Percentiles rank a stretch among this genome's conserved stretches.
Conservation (phyloP, 352 stramenopile genomes). For the Globisporangium echinulatum region DNA sequence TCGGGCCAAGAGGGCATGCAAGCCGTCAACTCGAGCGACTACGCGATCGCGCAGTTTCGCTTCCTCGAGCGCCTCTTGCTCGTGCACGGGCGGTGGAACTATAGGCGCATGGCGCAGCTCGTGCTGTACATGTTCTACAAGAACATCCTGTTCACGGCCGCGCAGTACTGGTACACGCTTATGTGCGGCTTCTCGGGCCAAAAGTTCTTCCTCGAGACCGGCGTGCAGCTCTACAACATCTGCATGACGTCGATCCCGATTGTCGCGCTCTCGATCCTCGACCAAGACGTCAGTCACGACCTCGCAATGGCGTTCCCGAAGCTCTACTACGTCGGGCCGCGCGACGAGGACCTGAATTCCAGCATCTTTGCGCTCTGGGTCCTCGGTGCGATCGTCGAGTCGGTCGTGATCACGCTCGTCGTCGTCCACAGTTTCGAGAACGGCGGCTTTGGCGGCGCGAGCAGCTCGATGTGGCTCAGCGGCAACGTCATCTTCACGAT, state of each 20-base stretch:
- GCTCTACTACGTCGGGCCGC: slow-evolving; percentile 54
- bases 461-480: slow-evolving; percentile 65
- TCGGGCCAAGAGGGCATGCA: slow-evolving; percentile 90
- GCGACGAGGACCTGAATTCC: slow-evolving; percentile 62
- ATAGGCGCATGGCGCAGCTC: slow-evolving; percentile 84
- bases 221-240: slow-evolving; percentile 80
- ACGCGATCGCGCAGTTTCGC: slow-evolving; percentile 91
- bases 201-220: slow-evolving; percentile 80
- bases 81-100: slow-evolving; percentile 90
- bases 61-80: slow-evolving; percentile 88
- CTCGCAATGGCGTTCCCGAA: slow-evolving; percentile 67
- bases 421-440: slow-evolving; percentile 37
- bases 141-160: slow-evolving; percentile 75
- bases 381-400: slow-evolving; percentile 61
- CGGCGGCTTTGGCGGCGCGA: slow-evolving; percentile 24
- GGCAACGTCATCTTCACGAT: slow-evolving; percentile 80
- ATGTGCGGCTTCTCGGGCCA: slow-evolving; percentile 73
- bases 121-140: slow-evolving; percentile 94
- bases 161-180: slow-evolving; percentile 75
- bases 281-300: slow-evolving; percentile 64
- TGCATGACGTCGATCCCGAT: slow-evolving; percentile 65
- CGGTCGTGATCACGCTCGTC: slow-evolving; percentile 62
- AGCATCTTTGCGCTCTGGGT: slow-evolving; percentile 66
- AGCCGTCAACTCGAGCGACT: slow-evolving; percentile 91
- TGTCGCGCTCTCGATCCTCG: slow-evolving; percentile 56